These are phyloP conservation scores for Eucalyptus marginata DNA, from an alignment of 345 rosid genomes.

Conservation along the genomic window DNA sequence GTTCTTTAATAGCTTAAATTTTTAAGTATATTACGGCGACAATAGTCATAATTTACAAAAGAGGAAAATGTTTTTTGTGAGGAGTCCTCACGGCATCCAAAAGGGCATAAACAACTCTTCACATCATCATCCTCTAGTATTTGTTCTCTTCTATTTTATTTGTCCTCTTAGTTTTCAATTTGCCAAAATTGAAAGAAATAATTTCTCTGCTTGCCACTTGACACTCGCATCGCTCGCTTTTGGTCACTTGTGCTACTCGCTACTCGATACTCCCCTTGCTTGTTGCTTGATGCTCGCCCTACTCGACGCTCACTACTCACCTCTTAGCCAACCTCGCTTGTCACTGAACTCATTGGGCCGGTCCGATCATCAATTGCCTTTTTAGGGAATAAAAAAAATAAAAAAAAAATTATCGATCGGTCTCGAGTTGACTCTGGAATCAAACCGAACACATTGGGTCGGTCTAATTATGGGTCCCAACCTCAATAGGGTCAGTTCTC, in stretches of 20 bases:
- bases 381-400: no score
- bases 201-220: no score
- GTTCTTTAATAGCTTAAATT: no score
- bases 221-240: no score
- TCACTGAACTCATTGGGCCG: fast-evolving
- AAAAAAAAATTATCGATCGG: fast-evolving
- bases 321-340: no score
- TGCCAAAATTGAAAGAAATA: no score
- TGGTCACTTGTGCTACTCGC: fast-evolving
- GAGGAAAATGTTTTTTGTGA: no score
- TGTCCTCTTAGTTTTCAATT: no score
- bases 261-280: fast-evolving
- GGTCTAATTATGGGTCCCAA: fast-evolving
- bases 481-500: fast-evolving
- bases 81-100: fast-evolving
- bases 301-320: fast-evolving
- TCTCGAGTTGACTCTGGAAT: fast-evolving
- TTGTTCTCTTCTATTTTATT: no score
- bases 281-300: fast-evolving
- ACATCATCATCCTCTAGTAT: no score
- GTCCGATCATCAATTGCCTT: fast-evolving
- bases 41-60: no score
- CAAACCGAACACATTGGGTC: fast-evolving
- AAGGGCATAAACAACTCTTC: fast-evolving
- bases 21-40: fast-evolving